Evolutionary conservation across 495 filamentous ascomycete species (phyloP), one percentile per base, ranked within the genome.

Genomic region (Penicillium simplicissimum): DNA sequence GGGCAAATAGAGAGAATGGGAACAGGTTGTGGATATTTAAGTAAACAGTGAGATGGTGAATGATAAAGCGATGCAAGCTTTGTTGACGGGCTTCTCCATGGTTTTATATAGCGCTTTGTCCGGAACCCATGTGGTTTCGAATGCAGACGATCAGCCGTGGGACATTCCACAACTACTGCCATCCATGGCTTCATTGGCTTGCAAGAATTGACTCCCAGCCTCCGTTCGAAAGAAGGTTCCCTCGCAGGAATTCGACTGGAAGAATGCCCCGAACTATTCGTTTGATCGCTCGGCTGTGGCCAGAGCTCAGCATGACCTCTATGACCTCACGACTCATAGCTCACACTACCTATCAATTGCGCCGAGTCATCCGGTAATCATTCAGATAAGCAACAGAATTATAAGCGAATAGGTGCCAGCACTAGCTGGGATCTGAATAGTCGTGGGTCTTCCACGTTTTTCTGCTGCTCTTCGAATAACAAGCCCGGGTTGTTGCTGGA

Each of bases 61-160:
- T 49, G 45, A 49, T 49, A 23, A 25, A n/a, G n/a, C 28, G 45
- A 25, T 28, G 15, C 25, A 31, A 36, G 23, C 13, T n/a, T 14
- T 31, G 8, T 0, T 31, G 33, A n/a, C n/a, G n/a, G n/a, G 9
- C 51, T 34, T 14, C 8, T 53, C 10, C 51, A 53, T 53, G 8
- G 19, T 19, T n/a, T 53, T 36, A 34, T 34, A 53, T 36, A 53
- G 31, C 23, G 36, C 17, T 52, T 4, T 8, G 15, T 14, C 8
- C 15, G 28, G 8, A 17, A 36, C 51, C n/a, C 51, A 53, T 52
- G 17, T 34, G 33, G 31, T 17, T 34, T 53, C 51, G 28, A 36
- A 53, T 53, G 51, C 51, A 19, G 51, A 33, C 3, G 51, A 53
- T 53, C 51, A n/a, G 31, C 33, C 51, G n/a, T 36, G 51, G 15